A percentile compares a stretch with the other conserved stretches of the same genome.
phyloP scores from a whole-genome alignment of 441 rosid genomes.

The Jatropha podagrica region DNA sequence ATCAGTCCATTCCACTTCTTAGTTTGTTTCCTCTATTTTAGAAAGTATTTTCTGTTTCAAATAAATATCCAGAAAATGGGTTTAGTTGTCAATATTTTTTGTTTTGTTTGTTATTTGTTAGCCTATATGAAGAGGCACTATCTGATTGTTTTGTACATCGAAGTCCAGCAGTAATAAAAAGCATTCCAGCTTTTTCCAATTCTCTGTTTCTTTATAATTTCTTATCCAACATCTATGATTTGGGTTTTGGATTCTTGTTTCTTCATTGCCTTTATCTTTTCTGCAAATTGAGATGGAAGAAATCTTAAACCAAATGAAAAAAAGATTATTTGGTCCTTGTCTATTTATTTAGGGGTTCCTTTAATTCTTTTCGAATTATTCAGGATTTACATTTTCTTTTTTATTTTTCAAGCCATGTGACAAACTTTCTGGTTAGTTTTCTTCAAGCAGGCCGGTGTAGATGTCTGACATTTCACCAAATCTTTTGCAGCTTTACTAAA shows the following conservation, averaged over 20 bases:
- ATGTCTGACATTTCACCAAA: slow-evolving; percentile 2
- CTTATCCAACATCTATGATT: neutral
- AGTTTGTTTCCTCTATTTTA: neutral
- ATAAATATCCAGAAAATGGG: neutral
- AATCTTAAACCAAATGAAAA: too few relatives aligned
- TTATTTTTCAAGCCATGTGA: neutral
- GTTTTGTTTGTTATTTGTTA: too few relatives aligned
- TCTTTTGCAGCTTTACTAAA: neutral
- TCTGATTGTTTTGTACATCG: too few relatives aligned
- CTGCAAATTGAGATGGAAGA: neutral
- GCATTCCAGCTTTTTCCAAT: too few relatives aligned
- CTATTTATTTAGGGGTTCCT: too few relatives aligned
- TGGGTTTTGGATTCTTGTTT: slow-evolving; percentile 2
- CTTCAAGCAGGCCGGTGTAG: neutral
- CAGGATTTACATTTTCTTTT: neutral
- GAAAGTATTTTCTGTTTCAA: neutral
- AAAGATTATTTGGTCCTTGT: neutral
- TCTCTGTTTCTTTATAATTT: too few relatives aligned
- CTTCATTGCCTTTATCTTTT: neutral
- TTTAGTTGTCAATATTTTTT: too few relatives aligned
- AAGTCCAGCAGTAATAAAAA: too few relatives aligned
- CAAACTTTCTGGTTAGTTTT: neutral
- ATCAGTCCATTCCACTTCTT: neutral
- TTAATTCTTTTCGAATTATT: slow-evolving; percentile 4
- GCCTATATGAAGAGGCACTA: too few relatives aligned